Evolutionary conservation across 139 green algal species (phyloP), one percentile per base, ranked within the genome.

Genomic region (Chlorella sp.): DNA sequence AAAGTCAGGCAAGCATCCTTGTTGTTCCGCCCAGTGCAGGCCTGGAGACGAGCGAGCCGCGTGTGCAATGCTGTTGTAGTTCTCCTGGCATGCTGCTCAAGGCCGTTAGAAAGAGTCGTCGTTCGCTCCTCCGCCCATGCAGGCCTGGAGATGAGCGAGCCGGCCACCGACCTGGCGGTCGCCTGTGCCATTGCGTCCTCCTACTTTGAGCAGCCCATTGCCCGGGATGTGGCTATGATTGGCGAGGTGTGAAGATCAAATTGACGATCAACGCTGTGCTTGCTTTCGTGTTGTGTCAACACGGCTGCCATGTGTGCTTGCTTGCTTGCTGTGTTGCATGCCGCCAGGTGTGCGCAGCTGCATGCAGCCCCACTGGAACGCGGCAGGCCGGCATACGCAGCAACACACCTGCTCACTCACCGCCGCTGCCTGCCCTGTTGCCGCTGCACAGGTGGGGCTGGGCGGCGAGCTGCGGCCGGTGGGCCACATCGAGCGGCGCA

Each of bases 121-220:
- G n/a, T n/a, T n/a, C n/a, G n/a, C n/a, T 44, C 24, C 24, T 44
- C 6, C 16, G 13, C 62, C 62, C 62, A n/a, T 2, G 24, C 41
- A 80, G 81, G 87, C 58, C 64, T 91, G 56, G 84, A 64, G 38
- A 60, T 89, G 77, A 88, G 67, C 13, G 95, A 98, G 79, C 93
- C 94, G 0, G 89, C 91, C 28, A 89, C 92, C 22, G 95, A 98
- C 83, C 87, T 98, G 34, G 93, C 95, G 1, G 78, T 97, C 1
- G 89, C 90, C 13, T 51, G 92, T 6, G 94, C 95, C 48, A 87
- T 96, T 30, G 92, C 89, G 32, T 87, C 75, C 64, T 90, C 75
- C 81, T 94, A 92, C 84, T 87, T 90, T 43, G 87, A 94, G 43
- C 72, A 78, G 40, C 84, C 85, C 36, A 85, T 94, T 28, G 69